Evolutionary conservation across 768 basidiomycete genomes (phyloP).

Genomic region (Tylopilus sp.): DNA sequence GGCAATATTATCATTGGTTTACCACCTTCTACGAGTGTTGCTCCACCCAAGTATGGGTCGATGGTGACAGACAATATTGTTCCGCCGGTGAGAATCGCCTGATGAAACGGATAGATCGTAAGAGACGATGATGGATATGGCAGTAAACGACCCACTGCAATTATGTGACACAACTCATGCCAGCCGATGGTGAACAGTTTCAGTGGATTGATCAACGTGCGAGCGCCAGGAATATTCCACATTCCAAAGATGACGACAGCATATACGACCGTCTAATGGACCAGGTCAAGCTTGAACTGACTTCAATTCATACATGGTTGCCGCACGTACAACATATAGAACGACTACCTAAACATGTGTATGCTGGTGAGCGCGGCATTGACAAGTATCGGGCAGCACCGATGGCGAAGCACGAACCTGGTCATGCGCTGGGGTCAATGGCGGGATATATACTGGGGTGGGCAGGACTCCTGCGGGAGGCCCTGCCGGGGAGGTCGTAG

Average conservation of each 20-base stretch:
- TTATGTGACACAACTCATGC: slow-evolving; percentile 86
- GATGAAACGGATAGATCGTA: neutral
- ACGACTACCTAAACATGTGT: slow-evolving; percentile 55
- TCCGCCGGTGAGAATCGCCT: slow-evolving; percentile 81
- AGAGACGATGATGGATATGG: slow-evolving; percentile 5
- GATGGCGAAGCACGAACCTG: slow-evolving; percentile 48
- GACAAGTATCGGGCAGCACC: slow-evolving; percentile 14
- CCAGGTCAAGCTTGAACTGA: slow-evolving; percentile 6
- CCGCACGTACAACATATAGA: slow-evolving; percentile 64
- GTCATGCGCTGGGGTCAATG: slow-evolving; percentile 64
- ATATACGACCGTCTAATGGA: slow-evolving; percentile 71
- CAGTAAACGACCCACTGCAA: slow-evolving; percentile 48
- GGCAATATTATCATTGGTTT: slow-evolving; percentile 66
- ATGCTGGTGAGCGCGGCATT: slow-evolving; percentile 21
- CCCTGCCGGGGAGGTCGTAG: slow-evolving; percentile 25
- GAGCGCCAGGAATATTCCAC: slow-evolving; percentile 82
- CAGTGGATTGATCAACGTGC: slow-evolving; percentile 77
- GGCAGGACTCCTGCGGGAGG: slow-evolving; percentile 34
- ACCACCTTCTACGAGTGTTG: slow-evolving; percentile 69
- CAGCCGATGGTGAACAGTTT: slow-evolving; percentile 87
- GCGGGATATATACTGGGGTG: slow-evolving; percentile 35
- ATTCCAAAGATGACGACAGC: slow-evolving; percentile 83
- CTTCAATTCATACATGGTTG: slow-evolving; percentile 11
- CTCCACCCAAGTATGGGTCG: slow-evolving; percentile 74
- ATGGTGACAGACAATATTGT: slow-evolving; percentile 77